phyloP scores from a whole-genome alignment of 2,329 filamentous ascomycete genomes.

The Fusarium sulawesiense region DNA sequence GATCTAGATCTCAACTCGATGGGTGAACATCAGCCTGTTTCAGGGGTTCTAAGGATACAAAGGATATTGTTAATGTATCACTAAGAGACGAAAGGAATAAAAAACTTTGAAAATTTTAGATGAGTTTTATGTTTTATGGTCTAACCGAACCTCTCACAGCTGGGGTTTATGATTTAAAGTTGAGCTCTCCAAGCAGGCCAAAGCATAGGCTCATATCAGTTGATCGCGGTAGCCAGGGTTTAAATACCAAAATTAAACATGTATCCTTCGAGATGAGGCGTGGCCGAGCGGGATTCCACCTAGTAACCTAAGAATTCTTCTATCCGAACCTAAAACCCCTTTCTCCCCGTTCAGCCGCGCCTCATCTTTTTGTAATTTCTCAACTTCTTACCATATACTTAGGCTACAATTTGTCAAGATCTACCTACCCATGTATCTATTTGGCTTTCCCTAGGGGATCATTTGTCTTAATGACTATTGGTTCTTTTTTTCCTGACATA shows the following conservation, averaged over 20 bases:
- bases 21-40: background rate
- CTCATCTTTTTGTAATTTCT: background rate
- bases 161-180: background rate
- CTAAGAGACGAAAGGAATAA: background rate
- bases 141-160: background rate
- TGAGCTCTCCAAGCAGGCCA: background rate
- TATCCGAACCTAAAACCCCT: background rate
- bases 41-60: background rate
- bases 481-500: background rate
- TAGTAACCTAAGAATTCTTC: background rate
- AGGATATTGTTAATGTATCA: background rate
- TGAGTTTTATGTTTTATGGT: background rate
- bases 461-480: background rate
- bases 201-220: background rate
- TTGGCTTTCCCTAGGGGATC: accelerated
- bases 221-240: background rate
- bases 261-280: background rate
- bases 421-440: background rate
- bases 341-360: background rate
- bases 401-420: background rate
- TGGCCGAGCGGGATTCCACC: background rate
- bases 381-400: background rate
- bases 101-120: background rate
- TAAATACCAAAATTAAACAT: background rate
- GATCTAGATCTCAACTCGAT: background rate